Evolutionary conservation across 2,329 filamentous ascomycete species (phyloP).

Genomic region (Hypoxylon sp.): DNA sequence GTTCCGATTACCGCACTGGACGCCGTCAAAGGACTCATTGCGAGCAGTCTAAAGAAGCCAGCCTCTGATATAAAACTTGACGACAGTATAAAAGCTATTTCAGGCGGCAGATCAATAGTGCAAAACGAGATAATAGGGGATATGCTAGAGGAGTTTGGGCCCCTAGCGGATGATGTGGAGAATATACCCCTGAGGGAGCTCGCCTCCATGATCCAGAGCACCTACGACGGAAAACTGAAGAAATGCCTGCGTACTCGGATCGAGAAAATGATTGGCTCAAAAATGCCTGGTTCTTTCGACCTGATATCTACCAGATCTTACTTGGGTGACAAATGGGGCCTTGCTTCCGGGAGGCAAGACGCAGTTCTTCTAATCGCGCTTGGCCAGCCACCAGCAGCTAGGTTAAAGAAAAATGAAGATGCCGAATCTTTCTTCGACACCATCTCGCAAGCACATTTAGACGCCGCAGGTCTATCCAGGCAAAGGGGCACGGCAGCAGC

Average conservation of each 20-base stretch:
- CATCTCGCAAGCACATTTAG: constrained; percentile 20
- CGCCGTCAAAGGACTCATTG: constrained; percentile 30
- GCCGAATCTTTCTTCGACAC: constrained; percentile 31
- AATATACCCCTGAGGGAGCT: constrained; percentile 49
- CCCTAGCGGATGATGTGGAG: constrained; percentile 51
- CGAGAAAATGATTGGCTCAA: constrained; percentile 36
- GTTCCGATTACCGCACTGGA: constrained; percentile 29
- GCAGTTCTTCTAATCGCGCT: constrained; percentile 31
- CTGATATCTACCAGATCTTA: constrained; percentile 27
- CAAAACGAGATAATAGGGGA: constrained; percentile 57
- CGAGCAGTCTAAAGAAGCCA: constrained; percentile 31
- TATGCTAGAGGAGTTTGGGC: constrained; percentile 51
- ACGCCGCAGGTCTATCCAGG: constrained; percentile 23
- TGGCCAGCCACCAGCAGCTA: constrained; percentile 26
- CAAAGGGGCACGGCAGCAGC: constrained; percentile 19
- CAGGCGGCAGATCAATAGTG: constrained; percentile 50
- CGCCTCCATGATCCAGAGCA: constrained; percentile 42
- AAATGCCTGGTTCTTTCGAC: constrained; percentile 36
- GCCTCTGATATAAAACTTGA: constrained; percentile 34
- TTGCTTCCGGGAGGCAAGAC: constrained; percentile 33
- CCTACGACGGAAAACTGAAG: constrained; percentile 46
- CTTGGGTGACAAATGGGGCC: constrained; percentile 30
- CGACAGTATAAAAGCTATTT: constrained; percentile 32
- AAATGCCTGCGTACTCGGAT: constrained; percentile 34
- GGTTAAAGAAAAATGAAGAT: constrained; percentile 30